These are phyloP conservation scores for Prosopis cineraria DNA, from an alignment of 306 rosid species.

Conservation along the genomic window DNA sequence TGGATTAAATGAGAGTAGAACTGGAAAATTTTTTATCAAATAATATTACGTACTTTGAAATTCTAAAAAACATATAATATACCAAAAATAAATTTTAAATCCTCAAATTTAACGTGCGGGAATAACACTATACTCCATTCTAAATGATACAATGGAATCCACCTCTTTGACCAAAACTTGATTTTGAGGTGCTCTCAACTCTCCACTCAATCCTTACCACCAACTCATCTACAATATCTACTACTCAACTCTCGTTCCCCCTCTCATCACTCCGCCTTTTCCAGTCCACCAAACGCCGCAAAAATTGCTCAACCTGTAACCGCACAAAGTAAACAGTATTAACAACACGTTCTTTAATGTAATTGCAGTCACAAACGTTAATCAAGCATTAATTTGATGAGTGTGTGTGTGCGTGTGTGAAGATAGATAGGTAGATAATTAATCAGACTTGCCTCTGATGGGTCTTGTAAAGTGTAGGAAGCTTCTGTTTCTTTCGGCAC, in stretches of 20 bases:
- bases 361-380: too few relatives aligned
- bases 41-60: too few relatives aligned
- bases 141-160: conserved; percentile 11
- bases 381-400: too few relatives aligned
- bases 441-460: conserved; percentile 64
- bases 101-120: conserved; percentile 36
- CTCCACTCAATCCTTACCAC: too few relatives aligned
- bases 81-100: too few relatives aligned
- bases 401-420: too few relatives aligned
- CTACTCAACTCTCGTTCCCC: conserved; percentile 8
- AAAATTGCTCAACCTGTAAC: conserved; percentile 73
- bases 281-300: conserved; percentile 77
- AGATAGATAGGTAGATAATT: too few relatives aligned
- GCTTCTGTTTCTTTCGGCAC: conserved; percentile 83
- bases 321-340: neutral
- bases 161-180: conserved; percentile 49
- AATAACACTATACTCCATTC: conserved; percentile 36
- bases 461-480: conserved; percentile 82
- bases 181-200: conserved; percentile 33
- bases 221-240: conserved; percentile 27
- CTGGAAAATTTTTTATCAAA: too few relatives aligned
- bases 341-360: neutral
- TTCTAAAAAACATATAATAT: too few relatives aligned
- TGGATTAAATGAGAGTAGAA: too few relatives aligned
- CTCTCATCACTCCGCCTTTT: conserved; percentile 39